Evolutionary conservation across 257 asterid genomes (phyloP).

Genomic region (Scutellaria galericulata): DNA sequence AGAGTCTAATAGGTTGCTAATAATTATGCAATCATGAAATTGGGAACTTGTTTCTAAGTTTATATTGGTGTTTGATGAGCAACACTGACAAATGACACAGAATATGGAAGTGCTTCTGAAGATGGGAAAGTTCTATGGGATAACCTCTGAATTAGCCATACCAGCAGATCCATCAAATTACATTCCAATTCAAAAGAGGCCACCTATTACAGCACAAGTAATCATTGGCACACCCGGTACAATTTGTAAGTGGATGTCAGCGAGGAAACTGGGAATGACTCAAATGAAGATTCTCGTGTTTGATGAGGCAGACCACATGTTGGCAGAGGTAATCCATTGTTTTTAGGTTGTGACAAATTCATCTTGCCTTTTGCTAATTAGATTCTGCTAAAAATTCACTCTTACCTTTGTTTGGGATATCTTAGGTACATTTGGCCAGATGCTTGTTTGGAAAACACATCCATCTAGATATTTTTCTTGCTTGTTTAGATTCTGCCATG

Average conservation of each 20-base stretch:
- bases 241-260: slow-evolving; percentile 62
- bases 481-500: slow-evolving; percentile 21
- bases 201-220: slow-evolving; percentile 75
- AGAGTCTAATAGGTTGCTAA: neutral
- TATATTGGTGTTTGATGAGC: slow-evolving; percentile 22
- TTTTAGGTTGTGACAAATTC: slow-evolving; percentile 32
- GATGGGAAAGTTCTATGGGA: slow-evolving; percentile 90
- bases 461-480: slow-evolving; percentile 11
- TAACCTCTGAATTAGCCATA: slow-evolving; percentile 75
- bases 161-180: slow-evolving; percentile 62
- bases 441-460: slow-evolving; percentile 25
- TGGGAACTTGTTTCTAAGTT: neutral
- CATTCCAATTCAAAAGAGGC: slow-evolving; percentile 59
- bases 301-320: slow-evolving; percentile 99
- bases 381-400: neutral
- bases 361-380: slow-evolving; percentile 8
- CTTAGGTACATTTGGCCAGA: neutral
- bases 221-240: slow-evolving; percentile 99
- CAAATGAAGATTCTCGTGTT: slow-evolving; percentile 86
- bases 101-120: slow-evolving; percentile 89
- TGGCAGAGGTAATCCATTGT: slow-evolving; percentile 65
- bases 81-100: slow-evolving; percentile 49
- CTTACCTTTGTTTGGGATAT: neutral
- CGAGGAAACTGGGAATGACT: slow-evolving; percentile 74
- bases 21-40: slow-evolving; percentile 15